Base-by-base conservation (phyloP, 768 basidiomycete species). In the Suillus hirtellus region DNA sequence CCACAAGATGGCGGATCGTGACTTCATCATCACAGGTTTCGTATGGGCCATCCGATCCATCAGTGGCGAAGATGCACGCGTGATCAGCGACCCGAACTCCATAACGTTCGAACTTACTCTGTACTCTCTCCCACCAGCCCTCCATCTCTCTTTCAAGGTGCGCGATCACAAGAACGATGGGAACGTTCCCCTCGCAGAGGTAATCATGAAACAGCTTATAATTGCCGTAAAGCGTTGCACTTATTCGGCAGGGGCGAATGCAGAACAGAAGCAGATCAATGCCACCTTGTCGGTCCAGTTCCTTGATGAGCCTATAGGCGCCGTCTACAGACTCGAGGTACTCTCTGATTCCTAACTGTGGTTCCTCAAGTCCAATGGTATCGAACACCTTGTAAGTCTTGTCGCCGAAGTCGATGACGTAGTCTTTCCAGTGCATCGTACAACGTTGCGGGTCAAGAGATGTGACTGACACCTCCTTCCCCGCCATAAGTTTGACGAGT, bases 401-500 rank as follows among this genome's bases (percentile, higher is more conserved):
- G 19, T 49, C 69, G 14, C 34, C 62, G 14, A 59, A 8, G 38
- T 63, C 59, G 49, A 74, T 62, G n/a, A 38, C 34, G 62, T 80
- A 76, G 8, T 62, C 62, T 3, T 63, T 69, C 50, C 67, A 73
- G 27, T 72, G 58, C 31, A 81, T 68, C 10, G 79, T 80, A 54
- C 76, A 74, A 12, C 74, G 73, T 24, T 69, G 67, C 10, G 70
- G 72, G 34, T 72, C 73, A 19, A 71, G 73, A 10, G 78, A 79
- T 15, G 73, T 68, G 9, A 59, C 61, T 1, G 79, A 79, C n/a
- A 69, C 43, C 1, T 69, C 62, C 3, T 60, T n/a, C 37, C 71
- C 74, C 31, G 71, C 70, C 21, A 82, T 63, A 68, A 82, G 73
- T 67, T 82, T 82, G 62, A 82, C 70, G 49, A 81, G 72, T 19